A percentile compares a stretch with the other conserved stretches of the same genome.
phyloP scores from a whole-genome alignment of 1,284 basidiomycete genomes.

The Gomphus bonarii region DNA sequence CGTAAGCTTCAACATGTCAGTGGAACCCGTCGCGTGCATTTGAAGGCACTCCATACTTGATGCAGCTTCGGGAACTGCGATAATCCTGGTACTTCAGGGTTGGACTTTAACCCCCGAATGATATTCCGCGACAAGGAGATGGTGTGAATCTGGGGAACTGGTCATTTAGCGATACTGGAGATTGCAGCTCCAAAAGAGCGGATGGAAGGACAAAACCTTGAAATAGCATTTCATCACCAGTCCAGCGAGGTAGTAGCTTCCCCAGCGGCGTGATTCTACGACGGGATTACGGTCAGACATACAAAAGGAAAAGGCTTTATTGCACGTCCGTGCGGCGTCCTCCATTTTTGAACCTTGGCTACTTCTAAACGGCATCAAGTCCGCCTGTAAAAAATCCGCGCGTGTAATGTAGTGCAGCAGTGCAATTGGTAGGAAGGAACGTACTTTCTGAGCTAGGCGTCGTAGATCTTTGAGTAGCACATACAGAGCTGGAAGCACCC shows the following conservation, averaged over 20 bases:
- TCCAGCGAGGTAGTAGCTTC: constrained; percentile 90
- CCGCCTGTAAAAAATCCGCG: constrained; percentile 39
- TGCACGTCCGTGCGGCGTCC: constrained; percentile 83
- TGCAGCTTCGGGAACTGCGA: constrained; percentile 72
- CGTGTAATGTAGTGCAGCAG: not conserved
- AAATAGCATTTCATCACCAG: constrained; percentile 93
- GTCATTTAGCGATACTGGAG: not conserved
- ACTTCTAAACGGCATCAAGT: constrained; percentile 40
- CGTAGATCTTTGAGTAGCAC: constrained; percentile 70
- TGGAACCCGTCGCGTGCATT: not conserved
- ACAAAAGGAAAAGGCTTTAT: constrained; percentile 88
- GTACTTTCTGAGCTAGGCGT: constrained; percentile 56
- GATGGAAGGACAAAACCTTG: constrained; percentile 42
- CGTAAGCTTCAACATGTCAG: constrained; percentile 50
- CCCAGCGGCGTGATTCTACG: constrained; percentile 81
- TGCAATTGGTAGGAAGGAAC: constrained; percentile 1
- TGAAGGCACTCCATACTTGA: constrained; percentile 46
- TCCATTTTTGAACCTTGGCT: constrained; percentile 64
- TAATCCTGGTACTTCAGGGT: constrained; percentile 75
- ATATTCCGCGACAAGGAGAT: constrained; percentile 91
- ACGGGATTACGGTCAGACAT: constrained; percentile 79
- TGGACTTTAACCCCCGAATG: constrained; percentile 79
- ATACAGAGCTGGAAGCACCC: constrained; percentile 75
- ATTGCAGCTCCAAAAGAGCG: not conserved
- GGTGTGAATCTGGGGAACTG: constrained; percentile 58